These are phyloP conservation scores for Aspergillus brasiliensis DNA, from an alignment of 2,329 filamentous ascomycete species.

Conservation along the genomic window DNA sequence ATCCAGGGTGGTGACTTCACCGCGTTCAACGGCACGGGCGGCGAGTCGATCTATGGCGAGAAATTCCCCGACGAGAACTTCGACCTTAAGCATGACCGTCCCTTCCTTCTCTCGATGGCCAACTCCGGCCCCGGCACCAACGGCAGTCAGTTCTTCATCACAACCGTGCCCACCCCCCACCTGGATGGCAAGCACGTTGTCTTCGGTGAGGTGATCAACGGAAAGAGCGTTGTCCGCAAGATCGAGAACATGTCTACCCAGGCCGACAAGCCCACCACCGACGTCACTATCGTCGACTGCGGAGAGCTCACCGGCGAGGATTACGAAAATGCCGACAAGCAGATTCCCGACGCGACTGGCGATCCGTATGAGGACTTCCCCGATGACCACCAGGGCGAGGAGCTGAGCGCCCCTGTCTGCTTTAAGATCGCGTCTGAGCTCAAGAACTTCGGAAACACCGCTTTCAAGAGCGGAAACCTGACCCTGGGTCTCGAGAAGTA, in stretches of 20 bases:
- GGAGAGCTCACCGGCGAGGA: slow-evolving; percentile 78
- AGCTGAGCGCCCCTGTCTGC: slow-evolving; percentile 68
- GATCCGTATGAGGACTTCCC: slow-evolving; percentile 96
- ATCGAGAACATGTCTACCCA: slow-evolving; percentile 82
- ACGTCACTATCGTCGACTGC: slow-evolving; percentile 78
- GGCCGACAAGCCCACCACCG: slow-evolving; percentile 74
- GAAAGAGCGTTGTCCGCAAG: slow-evolving; percentile 86
- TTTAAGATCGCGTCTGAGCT: slow-evolving; percentile 79
- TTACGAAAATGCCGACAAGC: slow-evolving; percentile 67
- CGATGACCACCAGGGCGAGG: slow-evolving; percentile 69
- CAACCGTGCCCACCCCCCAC: slow-evolving; percentile 91
- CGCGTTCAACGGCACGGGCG: slow-evolving; percentile 87
- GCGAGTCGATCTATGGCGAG: slow-evolving; percentile 94
- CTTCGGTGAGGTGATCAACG: slow-evolving; percentile 89
- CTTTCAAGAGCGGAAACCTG: slow-evolving; percentile 79
- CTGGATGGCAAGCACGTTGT: slow-evolving; percentile 97
- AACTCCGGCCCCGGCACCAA: slow-evolving; percentile 96
- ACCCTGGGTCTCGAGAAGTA: slow-evolving; percentile 82
- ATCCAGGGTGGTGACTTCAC: slow-evolving; percentile 98
- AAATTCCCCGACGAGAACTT: slow-evolving; percentile 99
- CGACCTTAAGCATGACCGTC: slow-evolving; percentile 83
- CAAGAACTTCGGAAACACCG: slow-evolving; percentile 89
- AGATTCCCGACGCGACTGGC: slow-evolving; percentile 75
- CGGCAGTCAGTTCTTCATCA: slow-evolving; percentile 97
- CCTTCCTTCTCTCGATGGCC: slow-evolving; percentile 95